Base-by-base conservation (phyloP, 441 rosid species). In the Erodium texanum region DNA sequence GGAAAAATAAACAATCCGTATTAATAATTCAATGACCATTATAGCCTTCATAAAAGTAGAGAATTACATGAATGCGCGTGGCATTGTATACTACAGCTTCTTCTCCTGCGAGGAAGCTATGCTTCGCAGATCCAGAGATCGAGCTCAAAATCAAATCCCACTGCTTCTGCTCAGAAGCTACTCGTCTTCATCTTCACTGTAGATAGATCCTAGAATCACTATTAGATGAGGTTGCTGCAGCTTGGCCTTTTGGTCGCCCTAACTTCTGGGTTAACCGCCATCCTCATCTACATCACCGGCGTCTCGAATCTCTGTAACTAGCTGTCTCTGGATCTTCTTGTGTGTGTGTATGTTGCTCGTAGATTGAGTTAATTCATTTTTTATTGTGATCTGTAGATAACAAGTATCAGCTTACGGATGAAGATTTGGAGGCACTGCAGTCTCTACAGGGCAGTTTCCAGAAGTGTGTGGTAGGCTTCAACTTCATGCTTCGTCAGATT, bases 401-500 rank as follows among this genome's bases (percentile, higher is more conserved):
- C 62, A 76, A 68, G 59, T 69, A 73, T 75, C 73, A 71, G 73
- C 83, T 88, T 36, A 82, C 88, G 66, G 78, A 72, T 76, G 87
- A 82, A 64, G 93, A 94, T 83, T 72, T 81, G 70, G 81, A 79
- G 63, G 93, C 98, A 8, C 71, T 94, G 83, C 85, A 75, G 70
- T 84, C 89, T 56, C 73, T 91, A 19, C 96, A 85, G 75, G 79
- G 29, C 76, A 79, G 71, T 72, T 94, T 94, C 79, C 81, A 79
- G 76, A 91, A 91, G 83, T 94, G 97, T 77, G 96, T 94, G 79
- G 96, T 94, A 78, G 83, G 90, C 4, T 27, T 27, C 29, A 27
- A 27, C 79, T 15, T 9, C 45, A 65, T 36, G n/a, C 14, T 29
- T n/a, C 50, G 16, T 23, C 45, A 16, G 2, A 8, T 2, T 29